Evolutionary conservation across 1,139 yeast genomes (phyloP).

Genomic region (Hansenula sp.): DNA sequence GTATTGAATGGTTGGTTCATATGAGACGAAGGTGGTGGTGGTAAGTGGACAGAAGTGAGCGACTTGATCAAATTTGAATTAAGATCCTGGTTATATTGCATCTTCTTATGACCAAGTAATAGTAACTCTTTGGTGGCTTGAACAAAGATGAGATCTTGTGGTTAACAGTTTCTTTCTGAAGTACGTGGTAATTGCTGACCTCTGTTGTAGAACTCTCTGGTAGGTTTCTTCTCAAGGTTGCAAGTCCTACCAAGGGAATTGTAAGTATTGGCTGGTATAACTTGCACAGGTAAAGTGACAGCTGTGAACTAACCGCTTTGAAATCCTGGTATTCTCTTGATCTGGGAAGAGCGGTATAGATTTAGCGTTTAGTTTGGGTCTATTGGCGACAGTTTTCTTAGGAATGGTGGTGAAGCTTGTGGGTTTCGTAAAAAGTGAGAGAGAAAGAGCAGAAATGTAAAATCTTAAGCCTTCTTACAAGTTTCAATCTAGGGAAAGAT

Average conservation of each 20-base stretch:
- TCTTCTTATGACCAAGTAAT: conserved; percentile 2
- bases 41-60: conserved; percentile 38
- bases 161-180: no score
- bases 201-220: no score
- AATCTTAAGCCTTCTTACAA: neutral
- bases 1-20: conserved; percentile 2
- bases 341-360: neutral
- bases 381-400: neutral
- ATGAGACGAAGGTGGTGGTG: conserved; percentile 38
- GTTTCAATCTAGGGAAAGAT: neutral
- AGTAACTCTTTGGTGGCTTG: no score
- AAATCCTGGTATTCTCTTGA: neutral
- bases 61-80: conserved; percentile 37
- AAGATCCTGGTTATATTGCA: conserved; percentile 26
- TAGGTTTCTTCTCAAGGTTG: no score
- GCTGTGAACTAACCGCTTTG: neutral
- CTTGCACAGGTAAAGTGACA: conserved; percentile 1
- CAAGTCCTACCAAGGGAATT: conserved; percentile 1
- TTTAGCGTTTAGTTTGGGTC: neutral
- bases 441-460: no score
- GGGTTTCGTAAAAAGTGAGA: neutral
- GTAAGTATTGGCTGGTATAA: conserved; percentile 2
- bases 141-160: no score
- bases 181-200: no score
- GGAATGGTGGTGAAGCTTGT: no score